These are phyloP conservation scores for Roridomyces roridus DNA, from an alignment of 768 basidiomycete genomes.

Conservation along the genomic window DNA sequence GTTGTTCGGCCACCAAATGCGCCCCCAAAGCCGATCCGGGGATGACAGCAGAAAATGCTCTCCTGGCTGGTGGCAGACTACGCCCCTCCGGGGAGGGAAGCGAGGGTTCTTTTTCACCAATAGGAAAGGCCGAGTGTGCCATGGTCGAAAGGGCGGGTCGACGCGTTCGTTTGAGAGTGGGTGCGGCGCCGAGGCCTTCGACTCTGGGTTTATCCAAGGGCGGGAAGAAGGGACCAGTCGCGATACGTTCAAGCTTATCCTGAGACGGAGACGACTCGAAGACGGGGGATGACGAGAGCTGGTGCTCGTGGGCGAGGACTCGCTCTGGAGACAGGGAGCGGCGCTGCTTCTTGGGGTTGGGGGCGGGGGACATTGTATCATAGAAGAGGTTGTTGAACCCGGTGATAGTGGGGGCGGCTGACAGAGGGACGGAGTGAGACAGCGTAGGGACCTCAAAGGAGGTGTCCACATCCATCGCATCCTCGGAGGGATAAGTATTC, in stretches of 20 bases:
- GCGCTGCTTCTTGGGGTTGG: slow-evolving; percentile 53
- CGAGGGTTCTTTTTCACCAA: slow-evolving; percentile 6
- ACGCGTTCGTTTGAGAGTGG: slow-evolving; percentile 63
- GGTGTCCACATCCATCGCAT: slow-evolving; percentile 85
- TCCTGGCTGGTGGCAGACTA: slow-evolving; percentile 57
- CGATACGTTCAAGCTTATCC: slow-evolving; percentile 52
- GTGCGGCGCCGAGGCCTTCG: slow-evolving; percentile 59
- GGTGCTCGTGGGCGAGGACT: slow-evolving; percentile 42
- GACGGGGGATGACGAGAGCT: slow-evolving; percentile 55
- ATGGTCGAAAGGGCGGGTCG: slow-evolving; percentile 73
- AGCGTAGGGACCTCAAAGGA: slow-evolving; percentile 47
- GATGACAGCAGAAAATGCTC: slow-evolving; percentile 80
- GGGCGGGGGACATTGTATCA: slow-evolving; percentile 56
- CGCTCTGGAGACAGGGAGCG: slow-evolving; percentile 65
- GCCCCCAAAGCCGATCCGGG: slow-evolving; percentile 62
- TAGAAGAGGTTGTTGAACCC: slow-evolving; percentile 69
- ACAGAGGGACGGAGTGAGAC: slow-evolving; percentile 41
- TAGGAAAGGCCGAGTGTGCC: slow-evolving; percentile 38
- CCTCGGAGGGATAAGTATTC: slow-evolving; percentile 54
- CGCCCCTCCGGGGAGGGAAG: slow-evolving; percentile 21
- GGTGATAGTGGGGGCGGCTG: slow-evolving; percentile 58
- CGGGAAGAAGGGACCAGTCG: slow-evolving; percentile 53
- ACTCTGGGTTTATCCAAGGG: slow-evolving; percentile 58
- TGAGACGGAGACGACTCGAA: slow-evolving; percentile 57
- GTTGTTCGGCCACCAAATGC: slow-evolving; percentile 38